A percentile compares a stretch with the other conserved stretches of the same genome.
phyloP scores from a whole-genome alignment of 2,329 filamentous ascomycete genomes.

The Pyricularia grisea region DNA sequence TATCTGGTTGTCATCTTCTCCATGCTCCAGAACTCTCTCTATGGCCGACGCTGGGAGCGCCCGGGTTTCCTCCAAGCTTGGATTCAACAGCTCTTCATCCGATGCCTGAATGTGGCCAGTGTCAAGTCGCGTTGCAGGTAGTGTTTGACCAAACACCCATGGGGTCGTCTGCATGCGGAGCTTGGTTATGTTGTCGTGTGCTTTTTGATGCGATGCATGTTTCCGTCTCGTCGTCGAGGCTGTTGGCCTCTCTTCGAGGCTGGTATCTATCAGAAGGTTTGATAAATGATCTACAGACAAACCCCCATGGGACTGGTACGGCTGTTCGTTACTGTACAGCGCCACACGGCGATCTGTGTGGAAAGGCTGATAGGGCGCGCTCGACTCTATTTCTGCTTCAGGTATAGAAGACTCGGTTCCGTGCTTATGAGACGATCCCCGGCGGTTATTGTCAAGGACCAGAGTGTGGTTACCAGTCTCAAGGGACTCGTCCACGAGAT shows the following conservation, averaged over 20 bases:
- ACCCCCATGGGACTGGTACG: conserved; percentile 10
- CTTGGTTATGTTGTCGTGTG: conserved; percentile 2
- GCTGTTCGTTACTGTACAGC: conserved; percentile 53
- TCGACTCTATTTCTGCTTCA: conserved; percentile 87
- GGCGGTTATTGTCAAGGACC: conserved; percentile 31
- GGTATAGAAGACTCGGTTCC: conserved; percentile 55
- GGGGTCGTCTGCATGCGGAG: conserved; percentile 11
- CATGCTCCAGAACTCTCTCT: conserved; percentile 48
- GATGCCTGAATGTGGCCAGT: conserved; percentile 34
- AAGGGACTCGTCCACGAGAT: conserved; percentile 43
- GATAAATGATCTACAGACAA: conserved; percentile 23
- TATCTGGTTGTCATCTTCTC: conserved; percentile 62
- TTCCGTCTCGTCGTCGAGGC: conserved; percentile 14
- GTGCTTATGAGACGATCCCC: conserved; percentile 20
- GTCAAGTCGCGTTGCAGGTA: conserved; percentile 41
- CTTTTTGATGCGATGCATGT: conserved; percentile 7
- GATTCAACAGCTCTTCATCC: conserved; percentile 42
- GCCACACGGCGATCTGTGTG: conserved; percentile 81
- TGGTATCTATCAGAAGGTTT: conserved; percentile 28
- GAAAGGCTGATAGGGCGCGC: conserved; percentile 90
- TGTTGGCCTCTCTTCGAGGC: conserved; percentile 27
- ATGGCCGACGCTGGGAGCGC: conserved; percentile 55
- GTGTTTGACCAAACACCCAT: conserved; percentile 54
- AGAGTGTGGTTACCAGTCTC: conserved; percentile 45
- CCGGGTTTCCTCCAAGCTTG: conserved; percentile 43